Evolutionary conservation across 176 grass and related monocot genomes (phyloP), one percentile per base, ranked within the genome.

Genomic region (Musa schizocarpa): DNA sequence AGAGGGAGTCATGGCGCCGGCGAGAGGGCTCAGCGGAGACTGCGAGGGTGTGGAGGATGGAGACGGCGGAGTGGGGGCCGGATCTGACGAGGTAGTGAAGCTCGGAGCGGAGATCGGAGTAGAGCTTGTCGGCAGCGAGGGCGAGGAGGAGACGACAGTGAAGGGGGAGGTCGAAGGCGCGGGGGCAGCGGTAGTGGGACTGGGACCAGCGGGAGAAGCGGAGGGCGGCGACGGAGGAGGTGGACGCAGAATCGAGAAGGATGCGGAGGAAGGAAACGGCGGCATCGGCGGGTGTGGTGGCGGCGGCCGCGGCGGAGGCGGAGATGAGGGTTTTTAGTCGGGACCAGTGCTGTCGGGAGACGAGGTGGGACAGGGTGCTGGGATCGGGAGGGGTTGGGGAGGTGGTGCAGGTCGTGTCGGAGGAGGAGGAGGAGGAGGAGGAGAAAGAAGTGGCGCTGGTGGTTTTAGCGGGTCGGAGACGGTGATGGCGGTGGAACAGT

Each of bases 71-170:
- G 75, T 90, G 89, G 76, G 77, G 75, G 43, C 79, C 57, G 63
- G 70, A 75, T 11, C 50, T 53, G 34, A 87, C 79, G 70, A 96
- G 81, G 68, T 24, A 21, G 50, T 90, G 87, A 66, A 96, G 81
- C 76, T 92, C 93, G 68, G 89, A 92, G 77, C 89, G 87, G 58
- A 96, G 84, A 26, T 82, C 70, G 20, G 83, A 65, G 76, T 89
- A 63, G 74, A 79, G 80, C 22, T 86, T 79, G 70, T 52, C 26
- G 26, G 86, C 79, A 49, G 69, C 83, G 76, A 96, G 93, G 66
- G 82, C 80, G 79, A 88, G 76, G 20, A 96, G 81, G 81, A 96
- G 93, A 19, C 86, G 80, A 61, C 73, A 88, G 80, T 90, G 89
- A 77, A 90, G 85, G 9, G 0, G 76, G 61, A 92, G 89, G 11